These are phyloP conservation scores for Salicornia ramosissima DNA, from an alignment of 148 eudicot species.

Conservation along the genomic window DNA sequence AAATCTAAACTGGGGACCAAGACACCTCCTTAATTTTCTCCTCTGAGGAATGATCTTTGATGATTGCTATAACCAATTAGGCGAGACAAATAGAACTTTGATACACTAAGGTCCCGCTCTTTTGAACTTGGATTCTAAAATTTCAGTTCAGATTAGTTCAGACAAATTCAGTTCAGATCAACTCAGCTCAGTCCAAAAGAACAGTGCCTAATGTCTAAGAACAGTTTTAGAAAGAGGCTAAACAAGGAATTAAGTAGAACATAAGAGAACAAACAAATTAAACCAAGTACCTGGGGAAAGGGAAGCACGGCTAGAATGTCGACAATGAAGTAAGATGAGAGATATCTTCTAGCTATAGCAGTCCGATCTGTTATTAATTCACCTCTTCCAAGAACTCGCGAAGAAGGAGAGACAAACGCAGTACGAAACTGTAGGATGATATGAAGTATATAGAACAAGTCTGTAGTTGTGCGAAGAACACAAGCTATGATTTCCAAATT, in stretches of 20 bases:
- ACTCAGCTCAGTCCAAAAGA: too few species aligned
- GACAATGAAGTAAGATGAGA: conserved; percentile 46
- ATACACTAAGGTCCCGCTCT: neutral
- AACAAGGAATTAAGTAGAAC: too few species aligned
- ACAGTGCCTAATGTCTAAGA: neutral
- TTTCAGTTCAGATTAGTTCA: too few species aligned
- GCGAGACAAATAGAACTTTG: neutral
- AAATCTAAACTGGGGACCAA: neutral
- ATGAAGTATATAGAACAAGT: conserved; percentile 57
- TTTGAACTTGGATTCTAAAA: too few species aligned
- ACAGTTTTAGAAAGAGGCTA: neutral
- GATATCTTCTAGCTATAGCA: conserved; percentile 53
- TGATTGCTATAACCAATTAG: neutral
- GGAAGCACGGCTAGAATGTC: conserved; percentile 67
- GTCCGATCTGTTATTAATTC: conserved; percentile 47
- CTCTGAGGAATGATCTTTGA: neutral
- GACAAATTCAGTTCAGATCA: too few species aligned
- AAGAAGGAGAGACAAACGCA: conserved; percentile 56
- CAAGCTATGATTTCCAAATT: conserved; percentile 45
- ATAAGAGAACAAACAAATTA: neutral
- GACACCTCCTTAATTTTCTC: neutral
- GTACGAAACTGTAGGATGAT: conserved; percentile 62
- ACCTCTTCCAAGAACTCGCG: conserved; percentile 73
- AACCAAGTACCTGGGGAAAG: conserved; percentile 46
- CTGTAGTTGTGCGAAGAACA: conserved; percentile 52